Conservation (phyloP, 371 early-diverging fungal genomes). For the Circinella minor region DNA sequence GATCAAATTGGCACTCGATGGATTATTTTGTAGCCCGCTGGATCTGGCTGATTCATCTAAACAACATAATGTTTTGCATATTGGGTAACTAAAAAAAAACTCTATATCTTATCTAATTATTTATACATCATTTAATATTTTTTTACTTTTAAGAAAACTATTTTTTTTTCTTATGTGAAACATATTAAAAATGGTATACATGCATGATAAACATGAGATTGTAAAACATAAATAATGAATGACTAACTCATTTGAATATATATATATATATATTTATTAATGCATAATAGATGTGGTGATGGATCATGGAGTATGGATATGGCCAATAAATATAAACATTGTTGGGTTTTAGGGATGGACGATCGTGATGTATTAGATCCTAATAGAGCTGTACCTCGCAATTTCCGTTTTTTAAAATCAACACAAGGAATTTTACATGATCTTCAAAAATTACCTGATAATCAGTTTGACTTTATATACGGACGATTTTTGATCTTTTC, state of each 20-base stretch:
- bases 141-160: no score
- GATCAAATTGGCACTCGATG: constrained; percentile 27
- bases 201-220: no score
- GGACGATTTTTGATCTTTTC: constrained; percentile 35
- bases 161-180: no score
- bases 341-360: constrained; percentile 22
- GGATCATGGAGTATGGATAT: constrained; percentile 27
- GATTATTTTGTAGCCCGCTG: constrained; percentile 23
- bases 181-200: no score
- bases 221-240: neutral
- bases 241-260: neutral
- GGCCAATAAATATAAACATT: constrained; percentile 20
- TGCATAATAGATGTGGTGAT: constrained; percentile 21
- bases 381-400: constrained; percentile 12
- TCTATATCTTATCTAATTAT: no score
- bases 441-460: constrained; percentile 31
- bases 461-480: constrained; percentile 43
- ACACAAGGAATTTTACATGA: constrained; percentile 28
- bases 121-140: no score
- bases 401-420: constrained; percentile 35
- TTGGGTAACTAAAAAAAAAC: constrained; percentile 17
- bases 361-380: constrained; percentile 17
- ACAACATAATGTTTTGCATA: constrained; percentile 18
- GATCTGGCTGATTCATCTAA: constrained; percentile 13
- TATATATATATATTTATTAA: no score